A percentile compares a stretch with the other conserved stretches of the same genome.
These are phyloP conservation scores for Geosmithia putterillii DNA, from an alignment of 2,329 filamentous ascomycete species.

Conservation along the genomic window DNA sequence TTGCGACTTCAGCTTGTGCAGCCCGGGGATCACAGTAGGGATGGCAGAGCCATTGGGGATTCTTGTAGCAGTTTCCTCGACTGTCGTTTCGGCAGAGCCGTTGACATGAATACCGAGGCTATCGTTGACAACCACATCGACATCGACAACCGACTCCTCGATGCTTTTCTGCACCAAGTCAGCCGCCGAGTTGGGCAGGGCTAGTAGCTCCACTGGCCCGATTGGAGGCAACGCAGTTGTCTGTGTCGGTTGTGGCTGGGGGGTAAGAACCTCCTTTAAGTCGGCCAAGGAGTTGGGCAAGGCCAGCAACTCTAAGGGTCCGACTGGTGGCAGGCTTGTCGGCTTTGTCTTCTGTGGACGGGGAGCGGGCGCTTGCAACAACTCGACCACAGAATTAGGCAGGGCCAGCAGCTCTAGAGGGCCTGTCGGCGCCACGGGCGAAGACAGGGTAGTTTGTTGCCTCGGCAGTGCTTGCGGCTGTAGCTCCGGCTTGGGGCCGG, in stretches of 20 bases:
- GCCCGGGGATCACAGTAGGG: conserved; percentile 1
- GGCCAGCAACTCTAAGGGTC: neutral
- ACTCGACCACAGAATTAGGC: conserved; percentile 37
- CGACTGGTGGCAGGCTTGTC: neutral
- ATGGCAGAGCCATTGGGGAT: neutral
- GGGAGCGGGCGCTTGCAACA: conserved; percentile 4
- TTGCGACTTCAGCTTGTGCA: conserved; percentile 1
- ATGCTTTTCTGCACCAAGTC: conserved; percentile 13
- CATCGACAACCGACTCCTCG: neutral
- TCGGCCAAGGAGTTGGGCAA: conserved; percentile 39
- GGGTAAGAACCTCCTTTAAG: conserved; percentile 5
- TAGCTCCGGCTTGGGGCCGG: neutral
- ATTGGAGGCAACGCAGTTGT: too few species aligned
- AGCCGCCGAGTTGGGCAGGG: conserved; percentile 41
- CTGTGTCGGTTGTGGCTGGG: conserved; percentile 12
- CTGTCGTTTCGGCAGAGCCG: neutral
- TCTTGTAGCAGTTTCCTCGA: neutral
- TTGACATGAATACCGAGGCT: neutral
- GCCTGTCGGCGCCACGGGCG: conserved; percentile 24
- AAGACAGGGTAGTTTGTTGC: neutral
- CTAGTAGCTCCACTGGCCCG: conserved; percentile 31
- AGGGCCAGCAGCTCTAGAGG: conserved; percentile 34
- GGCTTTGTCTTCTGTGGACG: neutral
- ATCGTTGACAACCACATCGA: neutral
- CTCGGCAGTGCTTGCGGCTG: neutral